Base-by-base conservation (phyloP, 371 early-diverging fungal genomes). In the Mortierella sp. region DNA sequence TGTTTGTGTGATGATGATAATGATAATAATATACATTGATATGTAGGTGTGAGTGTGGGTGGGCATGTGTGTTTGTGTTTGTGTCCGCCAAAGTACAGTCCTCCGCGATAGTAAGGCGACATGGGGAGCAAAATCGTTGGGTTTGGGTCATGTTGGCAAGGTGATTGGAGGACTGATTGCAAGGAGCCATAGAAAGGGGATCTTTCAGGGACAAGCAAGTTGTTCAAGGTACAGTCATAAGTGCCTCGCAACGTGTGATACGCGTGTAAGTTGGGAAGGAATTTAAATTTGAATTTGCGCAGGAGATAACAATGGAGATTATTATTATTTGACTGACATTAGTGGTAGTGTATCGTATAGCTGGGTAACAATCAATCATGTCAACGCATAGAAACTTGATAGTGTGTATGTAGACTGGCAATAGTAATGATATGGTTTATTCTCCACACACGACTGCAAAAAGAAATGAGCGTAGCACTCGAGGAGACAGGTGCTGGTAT, bases 241-340 rank as follows among this genome's bases (percentile, higher is more conserved):
- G 59, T 53, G 55, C 55, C 55, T 53, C 55, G 55, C 55, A 53
- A 53, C 28, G 21, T 53, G 13, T 58, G 38, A 10, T 33, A 28
- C 28, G 28, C 28, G 28, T 32, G 58, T 58, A n/a, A 38, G 32
- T 19, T 7, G 32, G 24, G 13, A 38, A 58, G 28, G 28, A 28
- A 22, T 57, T 57, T 57, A 28, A 28, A 28, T 28, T 28, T 53
- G 11, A 62, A 43, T 63, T 22, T 65, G 65, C 65, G 65, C 65
- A 65, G 65, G 55, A 52, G 65, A n/a, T 65, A 38, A 33, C 15
- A 32, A 0, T 65, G 65, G 65, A 65, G 63, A 47, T 47, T 19
- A 47, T 47, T 47, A 19, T 19, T 41, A 13, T 41, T 41, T 41
- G 43, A 41, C 13, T 41, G 28, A 28, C 28, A 28, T 28, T 28